Evolutionary conservation across 2,329 filamentous ascomycete species (phyloP).

Genomic region (Pseudopyricularia javanii): DNA sequence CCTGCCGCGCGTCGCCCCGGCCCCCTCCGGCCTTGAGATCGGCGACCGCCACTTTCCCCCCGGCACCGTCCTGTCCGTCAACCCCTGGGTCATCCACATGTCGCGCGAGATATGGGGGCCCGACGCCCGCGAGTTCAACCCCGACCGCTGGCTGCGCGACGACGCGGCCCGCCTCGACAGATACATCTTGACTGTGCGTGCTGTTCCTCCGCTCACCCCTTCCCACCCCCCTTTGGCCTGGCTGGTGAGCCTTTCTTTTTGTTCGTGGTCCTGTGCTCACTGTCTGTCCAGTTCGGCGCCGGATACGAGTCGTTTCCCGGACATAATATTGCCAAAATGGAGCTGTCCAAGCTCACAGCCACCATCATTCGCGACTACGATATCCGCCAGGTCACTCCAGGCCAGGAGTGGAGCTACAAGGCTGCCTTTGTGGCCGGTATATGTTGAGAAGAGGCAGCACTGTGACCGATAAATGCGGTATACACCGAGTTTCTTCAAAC

Average conservation of each 20-base stretch:
- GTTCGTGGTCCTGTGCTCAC: background rate
- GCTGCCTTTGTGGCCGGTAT: background rate
- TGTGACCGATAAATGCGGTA: no score
- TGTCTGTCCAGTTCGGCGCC: slow-evolving; percentile 4
- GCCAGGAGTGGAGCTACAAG: background rate
- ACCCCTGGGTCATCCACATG: slow-evolving; percentile 21
- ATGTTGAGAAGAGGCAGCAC: background rate
- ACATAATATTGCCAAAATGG: slow-evolving; percentile 9
- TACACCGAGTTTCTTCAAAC: no score
- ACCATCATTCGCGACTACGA: slow-evolving; percentile 9
- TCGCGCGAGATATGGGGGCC: slow-evolving; percentile 24
- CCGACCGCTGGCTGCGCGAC: slow-evolving; percentile 20
- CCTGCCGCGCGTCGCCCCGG: slow-evolving; percentile 13
- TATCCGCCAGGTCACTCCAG: background rate
- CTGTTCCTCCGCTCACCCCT: background rate
- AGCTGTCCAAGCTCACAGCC: slow-evolving; percentile 9
- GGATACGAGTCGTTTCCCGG: slow-evolving; percentile 10
- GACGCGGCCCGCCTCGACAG: slow-evolving; percentile 8
- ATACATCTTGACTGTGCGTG: slow-evolving; percentile 10
- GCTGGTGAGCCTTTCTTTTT: background rate
- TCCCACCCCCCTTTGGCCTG: background rate
- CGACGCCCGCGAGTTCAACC: slow-evolving; percentile 21
- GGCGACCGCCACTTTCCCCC: slow-evolving; percentile 15
- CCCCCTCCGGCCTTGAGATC: slow-evolving; percentile 12
- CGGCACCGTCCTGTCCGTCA: slow-evolving; percentile 22